Conservation (phyloP, 768 basidiomycete genomes). For the Lentinula lateritia region DNA sequence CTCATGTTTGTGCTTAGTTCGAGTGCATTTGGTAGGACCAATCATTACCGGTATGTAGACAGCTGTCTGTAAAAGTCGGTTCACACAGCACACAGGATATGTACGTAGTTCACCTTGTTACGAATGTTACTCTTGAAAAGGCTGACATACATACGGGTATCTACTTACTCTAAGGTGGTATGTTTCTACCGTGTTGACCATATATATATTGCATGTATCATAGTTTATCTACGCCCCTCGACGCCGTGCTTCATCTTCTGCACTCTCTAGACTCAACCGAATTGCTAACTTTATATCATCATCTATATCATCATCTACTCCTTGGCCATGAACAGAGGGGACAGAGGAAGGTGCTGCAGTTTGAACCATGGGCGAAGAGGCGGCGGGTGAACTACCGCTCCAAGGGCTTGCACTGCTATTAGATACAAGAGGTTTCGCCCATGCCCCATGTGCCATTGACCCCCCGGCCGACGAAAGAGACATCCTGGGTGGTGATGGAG, state of each 20-base stretch:
- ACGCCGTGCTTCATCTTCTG: constrained; percentile 47
- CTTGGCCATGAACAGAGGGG: background rate
- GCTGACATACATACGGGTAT: too few species aligned
- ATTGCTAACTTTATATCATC: constrained; percentile 62
- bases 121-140: too few species aligned
- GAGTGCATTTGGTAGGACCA: too few species aligned
- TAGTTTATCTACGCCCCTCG: constrained; percentile 14
- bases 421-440: constrained; percentile 1
- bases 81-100: too few species aligned
- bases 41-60: too few species aligned
- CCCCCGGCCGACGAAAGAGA: background rate
- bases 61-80: too few species aligned
- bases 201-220: too few species aligned
- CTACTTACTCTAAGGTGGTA: too few species aligned
- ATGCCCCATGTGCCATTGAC: background rate
- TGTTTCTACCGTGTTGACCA: too few species aligned
- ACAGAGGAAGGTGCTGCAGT: background rate
- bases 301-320: constrained; percentile 25
- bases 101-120: too few species aligned
- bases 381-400: background rate
- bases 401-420: background rate
- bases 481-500: background rate
- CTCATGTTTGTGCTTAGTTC: too few species aligned
- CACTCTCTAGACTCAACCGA: constrained; percentile 49
- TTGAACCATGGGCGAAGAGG: background rate